Conservation (phyloP, 1,284 basidiomycete genomes). For the Anthracocystis walkeri region DNA sequence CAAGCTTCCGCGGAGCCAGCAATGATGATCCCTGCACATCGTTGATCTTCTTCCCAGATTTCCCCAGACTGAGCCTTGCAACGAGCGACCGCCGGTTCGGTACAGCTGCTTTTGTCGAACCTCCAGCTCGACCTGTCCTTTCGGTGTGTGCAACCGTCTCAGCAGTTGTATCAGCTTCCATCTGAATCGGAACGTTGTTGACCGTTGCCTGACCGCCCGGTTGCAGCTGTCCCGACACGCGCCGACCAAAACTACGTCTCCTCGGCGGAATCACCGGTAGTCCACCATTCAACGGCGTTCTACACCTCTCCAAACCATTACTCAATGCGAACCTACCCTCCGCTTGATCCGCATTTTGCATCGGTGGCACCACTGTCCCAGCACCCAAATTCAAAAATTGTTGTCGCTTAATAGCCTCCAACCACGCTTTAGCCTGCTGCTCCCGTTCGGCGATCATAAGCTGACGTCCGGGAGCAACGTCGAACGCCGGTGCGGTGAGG, state of each 20-base stretch:
- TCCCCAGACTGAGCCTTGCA: constrained; percentile 25
- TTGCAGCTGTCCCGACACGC: constrained; percentile 8
- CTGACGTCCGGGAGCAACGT: constrained; percentile 37
- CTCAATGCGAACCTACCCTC: constrained; percentile 23
- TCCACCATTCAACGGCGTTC: not conserved
- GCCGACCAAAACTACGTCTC: constrained; percentile 25
- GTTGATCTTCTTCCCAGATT: constrained; percentile 12
- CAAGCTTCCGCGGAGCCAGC: constrained; percentile 11
- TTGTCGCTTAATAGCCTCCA: constrained; percentile 19
- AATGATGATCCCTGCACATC: not conserved
- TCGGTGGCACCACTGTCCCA: constrained; percentile 18
- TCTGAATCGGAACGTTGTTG: too few species aligned
- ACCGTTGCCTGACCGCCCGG: too few species aligned
- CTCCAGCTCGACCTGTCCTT: not conserved
- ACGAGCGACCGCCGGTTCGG: constrained; percentile 26
- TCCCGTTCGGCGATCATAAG: constrained; percentile 29
- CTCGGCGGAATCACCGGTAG: constrained; percentile 34
- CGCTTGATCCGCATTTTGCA: constrained; percentile 15
- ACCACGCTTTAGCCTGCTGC: constrained; percentile 21
- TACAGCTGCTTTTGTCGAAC: not conserved
- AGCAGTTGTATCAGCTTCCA: not conserved
- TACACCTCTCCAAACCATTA: constrained; percentile 3
- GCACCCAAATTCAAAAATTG: constrained; percentile 22
- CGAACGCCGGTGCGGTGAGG: constrained; percentile 32
- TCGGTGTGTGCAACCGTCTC: not conserved